phyloP scores from a whole-genome alignment of 2,329 filamentous ascomycete genomes.

The Colletotrichum sp. region DNA sequence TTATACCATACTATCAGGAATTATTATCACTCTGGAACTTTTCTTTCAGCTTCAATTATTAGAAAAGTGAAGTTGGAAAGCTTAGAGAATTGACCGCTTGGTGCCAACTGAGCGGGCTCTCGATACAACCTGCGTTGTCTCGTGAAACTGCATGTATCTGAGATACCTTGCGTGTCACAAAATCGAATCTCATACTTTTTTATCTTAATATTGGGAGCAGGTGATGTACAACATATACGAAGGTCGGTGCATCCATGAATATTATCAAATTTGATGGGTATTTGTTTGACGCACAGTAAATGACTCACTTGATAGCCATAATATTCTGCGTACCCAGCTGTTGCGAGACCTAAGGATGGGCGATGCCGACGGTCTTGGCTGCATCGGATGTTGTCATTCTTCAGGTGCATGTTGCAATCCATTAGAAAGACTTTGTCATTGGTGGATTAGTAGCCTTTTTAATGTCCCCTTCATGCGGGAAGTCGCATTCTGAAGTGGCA shows the following conservation, averaged over 20 bases:
- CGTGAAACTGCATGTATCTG: no score
- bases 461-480: not conserved
- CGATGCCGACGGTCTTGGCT: not conserved
- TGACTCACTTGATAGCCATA: not conserved
- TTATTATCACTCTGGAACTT: not conserved
- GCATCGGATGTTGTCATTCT: not conserved
- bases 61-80: not conserved
- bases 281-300: not conserved
- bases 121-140: no score
- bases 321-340: not conserved
- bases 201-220: not conserved
- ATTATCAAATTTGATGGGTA: not conserved
- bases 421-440: not conserved
- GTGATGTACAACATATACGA: not conserved
- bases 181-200: not conserved
- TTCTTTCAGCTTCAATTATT: not conserved
- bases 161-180: not conserved
- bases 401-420: not conserved
- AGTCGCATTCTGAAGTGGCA: not conserved
- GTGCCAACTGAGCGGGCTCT: no score
- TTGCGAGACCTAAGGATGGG: not conserved
- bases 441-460: not conserved
- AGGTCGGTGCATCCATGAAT: not conserved
- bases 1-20: not conserved
- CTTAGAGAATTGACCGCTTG: no score